Evolutionary conservation across 257 asterid genomes (phyloP), one percentile per base, ranked within the genome.

Genomic region (Fraxinus excelsior): DNA sequence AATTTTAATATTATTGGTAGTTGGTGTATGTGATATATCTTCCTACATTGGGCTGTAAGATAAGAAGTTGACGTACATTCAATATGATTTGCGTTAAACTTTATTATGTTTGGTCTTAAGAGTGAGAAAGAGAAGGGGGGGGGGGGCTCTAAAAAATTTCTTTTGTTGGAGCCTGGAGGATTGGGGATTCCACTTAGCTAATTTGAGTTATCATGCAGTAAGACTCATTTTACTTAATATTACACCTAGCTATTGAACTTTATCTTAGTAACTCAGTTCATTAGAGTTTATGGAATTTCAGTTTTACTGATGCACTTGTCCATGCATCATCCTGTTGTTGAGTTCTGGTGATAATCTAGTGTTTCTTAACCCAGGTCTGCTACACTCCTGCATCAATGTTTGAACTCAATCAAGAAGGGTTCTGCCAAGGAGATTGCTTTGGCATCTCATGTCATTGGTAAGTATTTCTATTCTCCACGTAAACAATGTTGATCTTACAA

Each of bases 381-480:
- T 53, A 96, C 99, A 16, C 76, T 93, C 72, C 76, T 96, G 76
- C 94, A 92, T 74, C 98, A 81, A 75, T 96, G 97, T 82, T 79
- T 96, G 83, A 86, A 79, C 80, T 96, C 96, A 62, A 77, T 96
- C 71, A 96, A 92, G 83, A 88, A 91, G 80, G 99, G 99, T 74
- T 93, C 98, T 74, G 89, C 92, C 5, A 93, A 81, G 85, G 99
- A 96, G 90, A 87, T 90, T 71, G 85, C 95, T 74, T 83, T 96
- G 88, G 98, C 99, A 3, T 84, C 97, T 78, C 97, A 90, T 74
- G 86, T 84, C 35, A 93, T 91, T 87, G 99, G 99, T 96, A 82
- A 71, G 73, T 8, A 60, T 60, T 69, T 49, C 70, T 32, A 9
- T 37, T 56, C 46, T 51, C 70, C 69, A 58, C 49, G 8, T 23